Base-by-base conservation (phyloP, 345 rosid species). In the Kandelia obovata region DNA sequence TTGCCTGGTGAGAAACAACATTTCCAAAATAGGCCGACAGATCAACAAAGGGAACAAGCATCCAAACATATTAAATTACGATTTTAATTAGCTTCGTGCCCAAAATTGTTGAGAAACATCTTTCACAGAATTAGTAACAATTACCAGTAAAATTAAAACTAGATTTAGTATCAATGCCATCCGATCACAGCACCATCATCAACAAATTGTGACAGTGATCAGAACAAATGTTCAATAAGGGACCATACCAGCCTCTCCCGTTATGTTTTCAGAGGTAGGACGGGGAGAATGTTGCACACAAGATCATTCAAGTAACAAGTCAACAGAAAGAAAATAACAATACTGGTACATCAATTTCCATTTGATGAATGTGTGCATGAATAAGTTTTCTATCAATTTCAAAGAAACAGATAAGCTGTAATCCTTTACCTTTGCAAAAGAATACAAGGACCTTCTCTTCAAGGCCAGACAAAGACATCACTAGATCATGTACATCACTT, bases 381-480 rank as follows among this genome's bases (percentile, higher is more conserved):
- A 7, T 7, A 35, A 35, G 43, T 35, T 35, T 35, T 7, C 11
- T 35, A 35, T 28, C 43, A 6, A 68, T 57, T 46, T n/a, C 34
- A 35, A 43, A 37, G n/a, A 49, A 60, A 7, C 37, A 60, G 62
- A 7, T 32, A n/a, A 62, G 53, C 59, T 58, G 43, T 88, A 6
- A 6, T n/a, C n/a, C 26, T 53, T 53, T 53, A 93, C 98, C 96
- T 94, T 94, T 15, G 98, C 96, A 82, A 87, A 87, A 61, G 98
- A 88, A 82, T 89, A 94, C 95, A 56, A 94, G 96, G 77, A 94
- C 87, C 80, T 88, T 89, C 80, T 91, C 97, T 83, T 89, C 89
- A 57, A 94, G 91, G 47, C 91, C 92, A 52, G 88, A 71, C 77
- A 85, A 91, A 74, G 89, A 91, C 79, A 81, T 80, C 34, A 83